These are phyloP conservation scores for Tylopilus sp. DNA, from an alignment of 768 basidiomycete genomes.

Conservation along the genomic window DNA sequence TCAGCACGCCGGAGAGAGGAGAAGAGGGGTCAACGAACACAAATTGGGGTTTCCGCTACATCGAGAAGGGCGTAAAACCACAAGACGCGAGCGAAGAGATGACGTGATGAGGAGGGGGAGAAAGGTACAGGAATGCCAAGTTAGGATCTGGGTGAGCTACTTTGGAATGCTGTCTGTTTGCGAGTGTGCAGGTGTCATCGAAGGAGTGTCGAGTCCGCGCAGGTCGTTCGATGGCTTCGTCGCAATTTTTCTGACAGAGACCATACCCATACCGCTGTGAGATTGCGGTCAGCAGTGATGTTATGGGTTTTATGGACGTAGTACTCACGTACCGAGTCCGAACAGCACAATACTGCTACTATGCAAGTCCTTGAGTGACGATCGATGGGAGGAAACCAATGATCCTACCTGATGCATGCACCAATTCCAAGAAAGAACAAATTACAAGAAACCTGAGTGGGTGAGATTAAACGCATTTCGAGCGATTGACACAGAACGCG, in stretches of 20 bases:
- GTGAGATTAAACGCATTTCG: not conserved
- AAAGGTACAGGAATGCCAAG: conserved; percentile 2
- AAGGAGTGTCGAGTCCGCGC: conserved; percentile 13
- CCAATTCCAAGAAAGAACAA: not conserved
- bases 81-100: conserved; percentile 4
- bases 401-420: conserved; percentile 5
- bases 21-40: conserved; percentile 4
- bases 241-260: conserved; percentile 11
- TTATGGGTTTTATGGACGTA: not conserved
- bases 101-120: not conserved
- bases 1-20: not conserved
- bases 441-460: not conserved
- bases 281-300: not conserved
- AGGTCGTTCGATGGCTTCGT: conserved; percentile 1
- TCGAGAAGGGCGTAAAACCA: conserved; percentile 5
- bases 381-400: not conserved
- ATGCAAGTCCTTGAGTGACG: not conserved
- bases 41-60: conserved; percentile 8
- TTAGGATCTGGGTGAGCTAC: conserved; percentile 9
- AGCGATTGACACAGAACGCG: not conserved
- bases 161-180: conserved; percentile 11
- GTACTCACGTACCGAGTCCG: not conserved
- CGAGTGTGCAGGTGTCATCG: conserved; percentile 5
- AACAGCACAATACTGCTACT: not conserved
- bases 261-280: conserved; percentile 2